Evolutionary conservation across 2,329 filamentous ascomycete genomes (phyloP).

Genomic region (Sporothrix variecibatus): DNA sequence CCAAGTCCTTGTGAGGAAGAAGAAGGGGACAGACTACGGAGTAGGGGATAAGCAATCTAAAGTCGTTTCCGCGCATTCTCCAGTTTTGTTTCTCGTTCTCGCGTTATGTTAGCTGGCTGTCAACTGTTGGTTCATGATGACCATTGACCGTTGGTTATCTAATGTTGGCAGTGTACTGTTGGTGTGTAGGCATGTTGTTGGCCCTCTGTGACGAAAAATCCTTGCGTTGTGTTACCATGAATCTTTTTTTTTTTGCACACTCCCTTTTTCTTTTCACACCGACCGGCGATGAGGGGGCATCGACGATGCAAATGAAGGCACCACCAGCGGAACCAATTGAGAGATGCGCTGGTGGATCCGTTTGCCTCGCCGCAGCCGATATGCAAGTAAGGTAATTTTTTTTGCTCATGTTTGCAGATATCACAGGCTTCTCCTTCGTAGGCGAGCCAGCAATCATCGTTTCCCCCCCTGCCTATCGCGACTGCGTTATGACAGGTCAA

Average conservation of each 20-base stretch:
- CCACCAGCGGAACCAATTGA: background rate
- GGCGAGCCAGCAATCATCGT: background rate
- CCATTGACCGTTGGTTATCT: background rate
- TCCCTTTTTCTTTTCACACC: background rate
- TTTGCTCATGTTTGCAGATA: background rate
- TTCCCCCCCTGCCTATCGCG: background rate
- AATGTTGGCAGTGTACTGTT: background rate
- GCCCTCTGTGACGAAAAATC: background rate
- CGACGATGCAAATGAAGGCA: constrained; percentile 22
- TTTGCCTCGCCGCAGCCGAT: constrained; percentile 9
- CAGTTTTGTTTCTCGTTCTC: background rate
- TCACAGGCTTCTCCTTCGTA: background rate
- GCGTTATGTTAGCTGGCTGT: background rate
- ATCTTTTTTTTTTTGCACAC: background rate
- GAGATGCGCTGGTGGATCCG: background rate
- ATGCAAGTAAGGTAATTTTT: background rate
- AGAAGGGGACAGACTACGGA: background rate
- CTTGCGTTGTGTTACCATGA: background rate
- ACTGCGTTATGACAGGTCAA: constrained; percentile 11
- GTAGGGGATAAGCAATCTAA: background rate
- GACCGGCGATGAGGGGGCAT: background rate
- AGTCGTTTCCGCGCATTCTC: background rate
- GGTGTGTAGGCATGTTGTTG: background rate
- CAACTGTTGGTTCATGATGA: background rate
- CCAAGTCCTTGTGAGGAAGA: background rate